A percentile compares a stretch with the other conserved stretches of the same genome.
These are phyloP conservation scores for Sporisorium scitamineum DNA, from an alignment of 1,284 basidiomycete species.

Conservation along the genomic window DNA sequence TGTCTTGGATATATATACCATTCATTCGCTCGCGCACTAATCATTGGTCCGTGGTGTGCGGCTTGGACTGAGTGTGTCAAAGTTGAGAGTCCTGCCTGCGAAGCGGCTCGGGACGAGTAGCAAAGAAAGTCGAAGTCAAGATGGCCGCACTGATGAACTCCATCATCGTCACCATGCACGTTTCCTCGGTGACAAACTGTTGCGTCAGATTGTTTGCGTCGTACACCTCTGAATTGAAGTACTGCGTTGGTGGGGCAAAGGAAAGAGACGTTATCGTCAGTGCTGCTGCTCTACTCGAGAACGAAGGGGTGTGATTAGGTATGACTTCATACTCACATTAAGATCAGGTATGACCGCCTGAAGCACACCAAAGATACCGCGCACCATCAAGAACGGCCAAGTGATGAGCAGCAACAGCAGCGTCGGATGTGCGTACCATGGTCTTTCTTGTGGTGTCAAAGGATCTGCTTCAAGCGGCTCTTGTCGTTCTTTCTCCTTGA, in stretches of 20 bases:
- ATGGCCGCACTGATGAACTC: conserved; percentile 44
- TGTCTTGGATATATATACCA: background rate
- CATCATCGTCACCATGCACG: conserved; percentile 41
- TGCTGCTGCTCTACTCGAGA: too few species aligned
- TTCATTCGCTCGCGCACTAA: background rate
- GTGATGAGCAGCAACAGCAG: conserved; percentile 33
- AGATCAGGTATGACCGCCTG: conserved; percentile 26
- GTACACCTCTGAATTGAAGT: conserved; percentile 38
- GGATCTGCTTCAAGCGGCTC: background rate
- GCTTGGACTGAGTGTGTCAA: too few species aligned
- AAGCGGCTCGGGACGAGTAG: conserved; percentile 1
- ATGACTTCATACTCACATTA: conserved; percentile 19
- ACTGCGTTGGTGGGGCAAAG: conserved; percentile 13
- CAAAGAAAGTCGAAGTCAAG: conserved; percentile 32
- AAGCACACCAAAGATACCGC: conserved; percentile 48
- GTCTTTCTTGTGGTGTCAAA: background rate
- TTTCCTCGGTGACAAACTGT: conserved; percentile 32
- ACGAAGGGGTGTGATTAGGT: background rate
- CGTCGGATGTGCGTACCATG: conserved; percentile 32
- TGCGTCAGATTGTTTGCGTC: conserved; percentile 21
- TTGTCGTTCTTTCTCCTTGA: background rate
- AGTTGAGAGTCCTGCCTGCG: background rate
- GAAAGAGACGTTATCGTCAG: background rate
- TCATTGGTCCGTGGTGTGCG: too few species aligned
- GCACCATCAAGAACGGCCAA: conserved; percentile 47